Percentiles rank a stretch among this genome's conserved stretches.
Evolutionary conservation across 768 basidiomycete species (phyloP).

Genomic region (Cystofilobasidium bisporidii): DNA sequence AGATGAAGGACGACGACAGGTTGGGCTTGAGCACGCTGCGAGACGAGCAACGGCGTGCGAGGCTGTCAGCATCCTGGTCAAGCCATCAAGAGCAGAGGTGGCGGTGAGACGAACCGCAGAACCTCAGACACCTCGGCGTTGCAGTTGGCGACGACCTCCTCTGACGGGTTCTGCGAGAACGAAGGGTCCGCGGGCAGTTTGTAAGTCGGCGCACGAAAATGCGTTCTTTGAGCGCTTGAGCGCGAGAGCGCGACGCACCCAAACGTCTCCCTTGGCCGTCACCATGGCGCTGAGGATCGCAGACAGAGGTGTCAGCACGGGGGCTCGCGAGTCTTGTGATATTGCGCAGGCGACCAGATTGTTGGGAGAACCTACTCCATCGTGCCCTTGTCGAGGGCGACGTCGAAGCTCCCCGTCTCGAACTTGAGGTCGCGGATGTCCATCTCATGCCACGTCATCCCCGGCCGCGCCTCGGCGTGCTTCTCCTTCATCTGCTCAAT

Average conservation of each 20-base stretch:
- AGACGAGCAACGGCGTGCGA: no score
- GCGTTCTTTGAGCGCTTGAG: no score
- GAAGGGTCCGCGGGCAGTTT: no score
- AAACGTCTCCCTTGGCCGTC: constrained; percentile 61
- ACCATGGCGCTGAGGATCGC: constrained; percentile 36
- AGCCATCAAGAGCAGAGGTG: background rate
- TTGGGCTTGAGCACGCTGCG: constrained; percentile 15
- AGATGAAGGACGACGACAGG: constrained; percentile 30
- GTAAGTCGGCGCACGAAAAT: background rate
- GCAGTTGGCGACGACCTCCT: constrained; percentile 42
- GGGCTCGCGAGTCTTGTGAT: background rate
- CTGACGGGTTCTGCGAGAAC: constrained; percentile 56
- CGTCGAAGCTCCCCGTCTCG: constrained; percentile 55
- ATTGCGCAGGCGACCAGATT: no score
- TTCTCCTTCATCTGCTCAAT: constrained; percentile 62
- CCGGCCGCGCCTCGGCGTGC: constrained; percentile 48
- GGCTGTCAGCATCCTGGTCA: no score
- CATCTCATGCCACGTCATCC: constrained; percentile 79
- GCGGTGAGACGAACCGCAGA: constrained; percentile 47
- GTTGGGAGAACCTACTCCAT: constrained; percentile 37
- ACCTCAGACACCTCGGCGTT: constrained; percentile 57
- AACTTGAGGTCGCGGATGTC: constrained; percentile 64
- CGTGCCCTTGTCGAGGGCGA: constrained; percentile 68
- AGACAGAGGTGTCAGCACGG: background rate
- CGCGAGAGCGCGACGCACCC: constrained; percentile 46